Evolutionary conservation across 2,329 filamentous ascomycete genomes (phyloP).

Genomic region (Tolypocladium amazonense): DNA sequence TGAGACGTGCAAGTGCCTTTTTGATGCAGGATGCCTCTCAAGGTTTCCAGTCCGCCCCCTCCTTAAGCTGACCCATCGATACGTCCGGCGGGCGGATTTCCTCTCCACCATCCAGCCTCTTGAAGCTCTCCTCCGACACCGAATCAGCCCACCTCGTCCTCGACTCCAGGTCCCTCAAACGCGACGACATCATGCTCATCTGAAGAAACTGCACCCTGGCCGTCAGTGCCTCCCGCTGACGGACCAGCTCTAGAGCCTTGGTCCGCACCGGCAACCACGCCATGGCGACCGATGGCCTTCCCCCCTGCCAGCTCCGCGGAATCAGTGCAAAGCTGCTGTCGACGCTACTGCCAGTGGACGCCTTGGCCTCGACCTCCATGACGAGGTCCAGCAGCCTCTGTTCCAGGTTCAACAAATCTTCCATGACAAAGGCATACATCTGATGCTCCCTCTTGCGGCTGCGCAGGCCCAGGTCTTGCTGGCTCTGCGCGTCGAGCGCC

Average conservation of each 20-base stretch:
- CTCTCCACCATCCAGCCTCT: conserved; percentile 10
- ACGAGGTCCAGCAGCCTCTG: conserved; percentile 33
- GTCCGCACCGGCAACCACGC: conserved; percentile 32
- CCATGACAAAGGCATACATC: conserved; percentile 37
- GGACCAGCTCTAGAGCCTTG: conserved; percentile 33
- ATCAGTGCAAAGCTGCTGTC: conserved; percentile 24
- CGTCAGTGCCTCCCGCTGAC: conserved; percentile 33
- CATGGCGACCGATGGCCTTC: conserved; percentile 27
- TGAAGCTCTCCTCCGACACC: conserved; percentile 16
- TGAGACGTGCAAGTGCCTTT: conserved; percentile 3
- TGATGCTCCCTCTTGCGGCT: conserved; percentile 24
- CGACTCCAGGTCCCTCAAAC: conserved; percentile 24
- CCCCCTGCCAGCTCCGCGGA: conserved; percentile 25
- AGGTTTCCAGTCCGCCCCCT: background rate
- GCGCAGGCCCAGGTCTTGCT: conserved; percentile 11
- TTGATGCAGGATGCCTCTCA: background rate
- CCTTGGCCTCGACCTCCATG: conserved; percentile 27
- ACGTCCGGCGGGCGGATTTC: conserved; percentile 3
- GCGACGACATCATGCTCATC: conserved; percentile 36
- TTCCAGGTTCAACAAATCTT: conserved; percentile 32
- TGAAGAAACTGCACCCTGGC: conserved; percentile 35
- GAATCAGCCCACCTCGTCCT: conserved; percentile 18
- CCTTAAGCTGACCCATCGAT: background rate
- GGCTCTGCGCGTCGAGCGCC: conserved; percentile 15
- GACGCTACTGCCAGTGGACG: conserved; percentile 7